These are phyloP conservation scores for Fusarium sp. DNA, from an alignment of 2,329 filamentous ascomycete species.

Conservation along the genomic window DNA sequence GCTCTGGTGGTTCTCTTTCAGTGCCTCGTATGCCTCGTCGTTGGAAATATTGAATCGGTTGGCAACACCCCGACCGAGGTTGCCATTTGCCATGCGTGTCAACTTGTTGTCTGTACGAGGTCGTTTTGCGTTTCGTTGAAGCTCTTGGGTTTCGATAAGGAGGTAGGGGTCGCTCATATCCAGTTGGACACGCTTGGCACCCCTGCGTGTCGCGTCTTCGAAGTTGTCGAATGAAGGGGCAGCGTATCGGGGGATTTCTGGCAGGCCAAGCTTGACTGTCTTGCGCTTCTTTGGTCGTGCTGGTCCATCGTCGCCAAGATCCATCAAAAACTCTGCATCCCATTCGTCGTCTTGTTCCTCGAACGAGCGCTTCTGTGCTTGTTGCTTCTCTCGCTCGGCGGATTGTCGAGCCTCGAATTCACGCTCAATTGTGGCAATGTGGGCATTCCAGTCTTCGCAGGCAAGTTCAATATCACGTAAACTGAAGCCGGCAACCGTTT, in stretches of 20 bases:
- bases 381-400: constrained; percentile 50
- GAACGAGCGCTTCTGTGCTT: constrained; percentile 50
- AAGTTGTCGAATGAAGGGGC: constrained; percentile 85
- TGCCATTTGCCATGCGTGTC: constrained; percentile 75
- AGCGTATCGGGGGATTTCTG: constrained; percentile 68
- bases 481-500: constrained; percentile 79
- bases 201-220: constrained; percentile 75
- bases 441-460: constrained; percentile 85
- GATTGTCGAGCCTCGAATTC: constrained; percentile 52
- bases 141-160: constrained; percentile 81
- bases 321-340: constrained; percentile 70
- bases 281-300: constrained; percentile 76
- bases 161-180: constrained; percentile 91
- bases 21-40: constrained; percentile 92
- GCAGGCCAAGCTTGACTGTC: constrained; percentile 69
- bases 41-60: constrained; percentile 96
- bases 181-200: constrained; percentile 82
- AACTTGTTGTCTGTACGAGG: constrained; percentile 67
- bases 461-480: constrained; percentile 86
- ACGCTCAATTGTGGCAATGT: constrained; percentile 63
- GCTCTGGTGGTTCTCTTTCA: constrained; percentile 97
- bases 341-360: constrained; percentile 70
- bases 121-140: constrained; percentile 72
- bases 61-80: constrained; percentile 77
- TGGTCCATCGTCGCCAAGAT: constrained; percentile 59